A percentile compares a stretch with the other conserved stretches of the same genome.
Conservation (phyloP, 2,329 filamentous ascomycete species). For the Metarhizium sp. region DNA sequence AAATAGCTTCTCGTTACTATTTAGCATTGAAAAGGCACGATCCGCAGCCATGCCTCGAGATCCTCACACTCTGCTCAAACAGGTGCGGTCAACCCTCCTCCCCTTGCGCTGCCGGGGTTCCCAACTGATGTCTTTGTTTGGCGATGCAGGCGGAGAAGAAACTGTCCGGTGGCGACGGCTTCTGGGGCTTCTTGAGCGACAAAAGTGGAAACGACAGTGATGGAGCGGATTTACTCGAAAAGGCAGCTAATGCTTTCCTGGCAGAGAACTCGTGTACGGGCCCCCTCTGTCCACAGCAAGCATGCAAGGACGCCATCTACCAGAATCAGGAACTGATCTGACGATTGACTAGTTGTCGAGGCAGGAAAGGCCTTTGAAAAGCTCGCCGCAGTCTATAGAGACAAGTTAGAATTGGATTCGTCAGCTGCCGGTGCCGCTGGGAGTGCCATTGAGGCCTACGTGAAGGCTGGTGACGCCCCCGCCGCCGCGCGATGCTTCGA, state of each 20-base stretch:
- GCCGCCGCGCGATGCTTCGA: conserved; percentile 75
- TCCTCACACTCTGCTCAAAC: conserved; percentile 68
- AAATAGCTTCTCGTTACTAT: not conserved
- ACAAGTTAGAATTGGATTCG: conserved; percentile 54
- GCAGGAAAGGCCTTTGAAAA: conserved; percentile 81
- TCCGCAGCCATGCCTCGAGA: conserved; percentile 57
- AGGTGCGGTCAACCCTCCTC: conserved; percentile 39
- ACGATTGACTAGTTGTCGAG: conserved; percentile 54
- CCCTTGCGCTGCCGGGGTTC: conserved; percentile 5
- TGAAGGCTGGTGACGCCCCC: conserved; percentile 65
- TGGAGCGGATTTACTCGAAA: conserved; percentile 77
- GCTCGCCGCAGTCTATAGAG: conserved; percentile 70
- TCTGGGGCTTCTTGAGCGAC: conserved; percentile 85
- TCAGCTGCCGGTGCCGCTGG: conserved; percentile 23
- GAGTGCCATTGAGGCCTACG: conserved; percentile 93
- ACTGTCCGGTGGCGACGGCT: conserved; percentile 61
- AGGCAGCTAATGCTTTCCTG: conserved; percentile 87
- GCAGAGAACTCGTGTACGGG: conserved; percentile 71
- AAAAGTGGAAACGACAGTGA: conserved; percentile 81
- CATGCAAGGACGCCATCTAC: not conserved
- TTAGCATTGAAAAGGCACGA: not conserved
- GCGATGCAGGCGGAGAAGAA: conserved; percentile 72
- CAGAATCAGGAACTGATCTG: not conserved
- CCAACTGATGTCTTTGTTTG: conserved; percentile 6
- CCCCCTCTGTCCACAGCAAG: not conserved